phyloP scores from a whole-genome alignment of 164 flowering plant species.

The Chimonanthus salicifolius region DNA sequence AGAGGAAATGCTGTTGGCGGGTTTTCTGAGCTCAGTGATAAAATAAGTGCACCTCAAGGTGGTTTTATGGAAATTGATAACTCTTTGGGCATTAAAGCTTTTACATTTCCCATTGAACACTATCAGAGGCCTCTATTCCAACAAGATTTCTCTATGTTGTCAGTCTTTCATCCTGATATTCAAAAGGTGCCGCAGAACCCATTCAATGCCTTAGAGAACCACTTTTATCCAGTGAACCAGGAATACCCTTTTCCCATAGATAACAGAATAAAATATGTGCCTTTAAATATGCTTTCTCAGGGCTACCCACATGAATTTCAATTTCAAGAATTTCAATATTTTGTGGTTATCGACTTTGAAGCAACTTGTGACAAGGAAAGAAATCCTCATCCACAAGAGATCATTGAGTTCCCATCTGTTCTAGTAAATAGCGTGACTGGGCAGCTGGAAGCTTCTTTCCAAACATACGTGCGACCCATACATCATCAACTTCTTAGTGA shows the following conservation, averaged over 20 bases:
- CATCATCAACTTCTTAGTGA: slow-evolving; percentile 71
- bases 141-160: slow-evolving; percentile 37
- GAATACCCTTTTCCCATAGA: slow-evolving; percentile 36
- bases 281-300: slow-evolving; percentile 42
- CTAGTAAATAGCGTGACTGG: slow-evolving; percentile 79
- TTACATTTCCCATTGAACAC: slow-evolving; percentile 34
- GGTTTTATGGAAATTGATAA: slow-evolving; percentile 28
- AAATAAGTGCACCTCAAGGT: slow-evolving; percentile 21
- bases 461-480: slow-evolving; percentile 79
- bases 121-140: slow-evolving; percentile 29
- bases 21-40: slow-evolving; percentile 37
- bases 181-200: slow-evolving; percentile 46
- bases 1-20: slow-evolving; percentile 32
- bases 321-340: slow-evolving; percentile 83
- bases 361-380: slow-evolving; percentile 92
- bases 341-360: slow-evolving; percentile 96
- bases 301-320: slow-evolving; percentile 37
- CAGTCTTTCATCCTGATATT: slow-evolving; percentile 36
- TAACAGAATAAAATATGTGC: slow-evolving; percentile 37
- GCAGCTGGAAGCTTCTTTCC: slow-evolving; percentile 72
- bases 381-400: slow-evolving; percentile 87
- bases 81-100: slow-evolving; percentile 22
- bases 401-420: slow-evolving; percentile 95
- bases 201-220: slow-evolving; percentile 34
- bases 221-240: slow-evolving; percentile 29